phyloP scores from a whole-genome alignment of 345 rosid genomes.

The Citrus unshiu region DNA sequence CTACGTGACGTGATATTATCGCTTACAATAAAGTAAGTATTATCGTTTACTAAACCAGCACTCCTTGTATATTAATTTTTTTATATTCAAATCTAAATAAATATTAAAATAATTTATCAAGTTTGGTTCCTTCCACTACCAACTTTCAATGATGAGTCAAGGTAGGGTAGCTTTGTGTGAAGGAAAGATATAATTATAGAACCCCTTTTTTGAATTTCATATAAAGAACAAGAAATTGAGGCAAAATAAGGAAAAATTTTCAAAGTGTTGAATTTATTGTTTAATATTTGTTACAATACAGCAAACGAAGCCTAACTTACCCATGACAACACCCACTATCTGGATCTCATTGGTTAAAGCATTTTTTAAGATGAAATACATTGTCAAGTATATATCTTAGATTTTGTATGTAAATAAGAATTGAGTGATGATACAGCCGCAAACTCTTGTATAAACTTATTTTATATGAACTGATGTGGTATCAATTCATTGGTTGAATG shows the following conservation, averaged over 20 bases:
- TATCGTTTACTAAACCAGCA: accelerated
- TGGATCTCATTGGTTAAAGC: background rate
- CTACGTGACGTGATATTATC: too few relatives aligned
- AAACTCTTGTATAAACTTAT: too few relatives aligned
- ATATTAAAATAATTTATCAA: background rate
- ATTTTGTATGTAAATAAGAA: too few relatives aligned
- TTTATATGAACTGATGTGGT: too few relatives aligned
- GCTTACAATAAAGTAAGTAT: accelerated
- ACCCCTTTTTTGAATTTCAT: too few relatives aligned
- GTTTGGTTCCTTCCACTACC: background rate
- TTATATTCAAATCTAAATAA: background rate
- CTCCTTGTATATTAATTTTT: background rate
- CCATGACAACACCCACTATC: background rate
- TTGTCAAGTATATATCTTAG: too few relatives aligned
- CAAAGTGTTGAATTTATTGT: background rate
- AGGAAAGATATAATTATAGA: background rate
- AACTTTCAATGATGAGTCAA: background rate
- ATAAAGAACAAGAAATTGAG: too few relatives aligned
- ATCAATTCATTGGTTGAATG: too few relatives aligned
- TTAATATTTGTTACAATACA: too few relatives aligned
- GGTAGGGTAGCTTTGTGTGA: background rate
- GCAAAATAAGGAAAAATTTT: too few relatives aligned
- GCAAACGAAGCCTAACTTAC: background rate
- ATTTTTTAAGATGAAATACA: too few relatives aligned
- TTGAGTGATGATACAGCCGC: too few relatives aligned